These are phyloP conservation scores for Corymbia citriodora DNA, from an alignment of 441 rosid species.

Conservation along the genomic window DNA sequence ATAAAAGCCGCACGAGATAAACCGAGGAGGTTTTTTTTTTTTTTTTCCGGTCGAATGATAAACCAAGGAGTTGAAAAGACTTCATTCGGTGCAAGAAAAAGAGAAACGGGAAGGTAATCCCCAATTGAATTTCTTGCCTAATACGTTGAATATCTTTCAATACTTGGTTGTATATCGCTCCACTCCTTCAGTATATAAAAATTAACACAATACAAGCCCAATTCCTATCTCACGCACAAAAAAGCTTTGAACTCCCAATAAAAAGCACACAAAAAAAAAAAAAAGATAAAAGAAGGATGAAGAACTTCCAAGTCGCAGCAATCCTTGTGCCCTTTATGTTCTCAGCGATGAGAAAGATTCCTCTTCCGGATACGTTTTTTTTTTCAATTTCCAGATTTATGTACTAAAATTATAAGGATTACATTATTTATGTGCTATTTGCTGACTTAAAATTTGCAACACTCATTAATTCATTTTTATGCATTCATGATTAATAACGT, in stretches of 20 bases:
- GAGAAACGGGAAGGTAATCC: not conserved
- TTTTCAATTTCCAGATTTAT: no score
- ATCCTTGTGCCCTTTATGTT: not conserved
- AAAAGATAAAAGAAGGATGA: no score
- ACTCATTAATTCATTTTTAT: not conserved
- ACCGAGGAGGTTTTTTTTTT: not conserved
- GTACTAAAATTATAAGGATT: not conserved
- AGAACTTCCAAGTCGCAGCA: not conserved
- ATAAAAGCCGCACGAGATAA: not conserved
- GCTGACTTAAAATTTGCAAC: not conserved
- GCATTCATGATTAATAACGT: not conserved
- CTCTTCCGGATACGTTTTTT: not conserved
- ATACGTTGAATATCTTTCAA: not conserved
- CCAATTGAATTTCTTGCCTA: not conserved
- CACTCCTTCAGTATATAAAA: not conserved
- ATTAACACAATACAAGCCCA: not conserved
- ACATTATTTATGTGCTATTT: not conserved
- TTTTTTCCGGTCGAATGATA: no score
- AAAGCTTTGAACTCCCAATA: not conserved
- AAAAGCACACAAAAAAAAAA: not conserved
- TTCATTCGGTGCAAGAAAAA: not conserved
- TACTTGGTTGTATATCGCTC: not conserved
- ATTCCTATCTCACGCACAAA: not conserved
- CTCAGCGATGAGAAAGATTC: not conserved
- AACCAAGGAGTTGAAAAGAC: not conserved